Evolutionary conservation across 495 filamentous ascomycete genomes (phyloP).

Genomic region (Xylaria curta): DNA sequence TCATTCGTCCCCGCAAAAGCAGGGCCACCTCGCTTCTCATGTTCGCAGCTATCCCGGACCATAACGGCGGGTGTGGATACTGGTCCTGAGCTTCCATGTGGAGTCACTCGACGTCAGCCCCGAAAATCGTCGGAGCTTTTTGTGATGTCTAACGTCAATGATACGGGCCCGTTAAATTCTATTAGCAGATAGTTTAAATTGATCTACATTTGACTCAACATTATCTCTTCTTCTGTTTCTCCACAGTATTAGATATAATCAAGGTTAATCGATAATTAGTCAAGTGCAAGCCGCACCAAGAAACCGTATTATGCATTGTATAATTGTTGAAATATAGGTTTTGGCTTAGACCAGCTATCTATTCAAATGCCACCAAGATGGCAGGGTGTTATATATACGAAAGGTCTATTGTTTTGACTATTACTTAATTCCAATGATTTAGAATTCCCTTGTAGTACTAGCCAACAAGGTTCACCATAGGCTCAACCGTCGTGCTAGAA

Average conservation of each 20-base stretch:
- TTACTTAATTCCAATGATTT: not conserved
- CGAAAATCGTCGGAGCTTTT: conserved; percentile 5
- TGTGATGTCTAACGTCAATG: not conserved
- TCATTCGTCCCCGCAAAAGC: conserved; percentile 8
- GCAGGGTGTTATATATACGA: too few species aligned
- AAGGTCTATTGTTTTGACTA: not conserved
- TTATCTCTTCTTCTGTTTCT: not conserved
- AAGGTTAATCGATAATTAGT: not conserved
- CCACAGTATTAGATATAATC: not conserved
- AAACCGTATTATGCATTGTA: not conserved
- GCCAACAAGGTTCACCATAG: too few species aligned
- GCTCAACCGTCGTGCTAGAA: too few species aligned
- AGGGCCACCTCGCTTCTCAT: not conserved
- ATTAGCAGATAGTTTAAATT: not conserved
- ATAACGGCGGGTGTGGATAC: conserved; percentile 11
- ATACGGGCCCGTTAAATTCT: not conserved
- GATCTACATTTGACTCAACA: not conserved
- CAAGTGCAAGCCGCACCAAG: not conserved
- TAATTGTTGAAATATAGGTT: not conserved
- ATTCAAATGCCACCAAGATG: too few species aligned
- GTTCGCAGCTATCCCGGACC: conserved; percentile 11
- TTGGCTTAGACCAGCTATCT: not conserved
- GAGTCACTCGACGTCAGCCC: conserved; percentile 12
- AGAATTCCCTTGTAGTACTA: too few species aligned
- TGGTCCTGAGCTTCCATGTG: not conserved